A percentile compares a stretch with the other conserved stretches of the same genome.
These are phyloP conservation scores for Termitomyces sp. DNA, from an alignment of 768 basidiomycete genomes.

Conservation along the genomic window DNA sequence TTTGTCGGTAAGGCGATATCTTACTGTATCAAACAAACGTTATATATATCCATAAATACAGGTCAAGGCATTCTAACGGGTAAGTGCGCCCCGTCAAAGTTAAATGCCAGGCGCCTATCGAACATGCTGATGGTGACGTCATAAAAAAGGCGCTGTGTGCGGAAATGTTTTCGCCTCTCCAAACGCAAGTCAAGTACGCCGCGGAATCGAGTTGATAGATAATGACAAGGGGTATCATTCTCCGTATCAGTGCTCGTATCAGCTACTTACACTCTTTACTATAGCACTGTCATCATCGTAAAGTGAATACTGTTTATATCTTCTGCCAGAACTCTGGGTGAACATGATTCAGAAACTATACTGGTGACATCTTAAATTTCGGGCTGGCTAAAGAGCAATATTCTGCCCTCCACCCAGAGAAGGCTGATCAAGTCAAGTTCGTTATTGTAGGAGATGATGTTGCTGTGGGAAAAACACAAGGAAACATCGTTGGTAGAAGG, in stretches of 20 bases:
- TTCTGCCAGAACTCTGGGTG: neutral
- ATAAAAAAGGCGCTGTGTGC: slow-evolving; percentile 62
- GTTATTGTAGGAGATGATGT: slow-evolving; percentile 90
- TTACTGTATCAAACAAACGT: neutral
- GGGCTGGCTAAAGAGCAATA: slow-evolving; percentile 87
- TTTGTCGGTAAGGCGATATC: slow-evolving; percentile 66
- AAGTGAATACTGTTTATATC: slow-evolving; percentile 43
- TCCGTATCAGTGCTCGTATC: neutral
- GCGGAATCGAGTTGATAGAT: slow-evolving; percentile 74
- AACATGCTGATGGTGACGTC: neutral
- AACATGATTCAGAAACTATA: slow-evolving; percentile 62
- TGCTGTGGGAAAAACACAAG: slow-evolving; percentile 77
- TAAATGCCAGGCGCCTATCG: neutral
- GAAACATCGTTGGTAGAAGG: slow-evolving; percentile 83
- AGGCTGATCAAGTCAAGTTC: slow-evolving; percentile 66
- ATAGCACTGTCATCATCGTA: slow-evolving; percentile 82
- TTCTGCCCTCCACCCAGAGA: slow-evolving; percentile 64
- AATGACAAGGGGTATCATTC: slow-evolving; percentile 63
- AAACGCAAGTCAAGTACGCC: slow-evolving; percentile 77
- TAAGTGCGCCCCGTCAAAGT: slow-evolving; percentile 16
- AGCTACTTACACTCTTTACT: neutral
- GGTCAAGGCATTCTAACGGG: slow-evolving; percentile 79
- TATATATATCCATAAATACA: slow-evolving; percentile 19
- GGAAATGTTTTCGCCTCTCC: slow-evolving; percentile 92
- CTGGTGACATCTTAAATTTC: slow-evolving; percentile 89